These are phyloP conservation scores for Pachyrhizus erosus DNA, from an alignment of 306 rosid species.

Conservation along the genomic window DNA sequence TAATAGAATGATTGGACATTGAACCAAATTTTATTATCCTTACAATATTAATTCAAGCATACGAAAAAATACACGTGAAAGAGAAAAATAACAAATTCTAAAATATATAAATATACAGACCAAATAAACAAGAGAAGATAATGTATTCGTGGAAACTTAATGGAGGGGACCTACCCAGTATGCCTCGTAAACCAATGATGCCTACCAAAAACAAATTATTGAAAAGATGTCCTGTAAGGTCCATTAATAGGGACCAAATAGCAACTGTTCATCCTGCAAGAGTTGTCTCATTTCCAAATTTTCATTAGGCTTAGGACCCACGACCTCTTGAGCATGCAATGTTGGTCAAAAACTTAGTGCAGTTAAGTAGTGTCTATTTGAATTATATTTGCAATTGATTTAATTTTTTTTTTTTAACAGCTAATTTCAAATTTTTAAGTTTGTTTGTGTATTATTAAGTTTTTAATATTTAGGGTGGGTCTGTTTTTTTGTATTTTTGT, in stretches of 20 bases:
- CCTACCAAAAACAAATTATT: conserved; percentile 5
- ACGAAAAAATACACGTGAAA: too few relatives aligned
- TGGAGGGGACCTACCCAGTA: neutral
- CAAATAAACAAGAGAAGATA: neutral
- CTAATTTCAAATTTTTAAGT: neutral
- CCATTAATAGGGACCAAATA: neutral
- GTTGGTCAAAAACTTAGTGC: neutral
- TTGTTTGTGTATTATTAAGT: neutral
- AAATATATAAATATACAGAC: neutral
- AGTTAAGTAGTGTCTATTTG: neutral
- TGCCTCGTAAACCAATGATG: neutral
- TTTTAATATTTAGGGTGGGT: neutral
- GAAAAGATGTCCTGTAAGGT: neutral
- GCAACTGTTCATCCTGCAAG: neutral
- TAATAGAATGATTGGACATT: too few relatives aligned
- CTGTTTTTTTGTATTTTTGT: neutral
- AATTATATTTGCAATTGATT: neutral
- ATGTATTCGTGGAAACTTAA: neutral
- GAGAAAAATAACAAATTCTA: too few relatives aligned
- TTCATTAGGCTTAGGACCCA: neutral
- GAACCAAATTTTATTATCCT: too few relatives aligned
- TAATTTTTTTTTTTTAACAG: neutral
- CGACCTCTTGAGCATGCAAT: neutral
- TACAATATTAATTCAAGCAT: too few relatives aligned
- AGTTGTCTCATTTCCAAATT: neutral